These are phyloP conservation scores for Russula sp. DNA, from an alignment of 768 basidiomycete genomes.

Conservation along the genomic window DNA sequence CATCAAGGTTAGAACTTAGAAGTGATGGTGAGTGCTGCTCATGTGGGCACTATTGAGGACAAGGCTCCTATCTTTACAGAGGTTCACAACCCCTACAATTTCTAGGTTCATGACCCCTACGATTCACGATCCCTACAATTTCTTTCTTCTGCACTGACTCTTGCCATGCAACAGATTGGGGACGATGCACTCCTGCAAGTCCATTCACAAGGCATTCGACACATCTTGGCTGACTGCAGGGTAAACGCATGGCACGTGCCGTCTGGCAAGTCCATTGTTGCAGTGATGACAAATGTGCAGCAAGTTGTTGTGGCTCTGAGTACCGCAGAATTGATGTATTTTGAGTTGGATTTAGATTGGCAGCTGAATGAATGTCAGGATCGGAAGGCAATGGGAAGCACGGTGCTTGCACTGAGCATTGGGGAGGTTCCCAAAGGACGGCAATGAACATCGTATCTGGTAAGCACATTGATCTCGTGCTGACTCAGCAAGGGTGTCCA, in stretches of 20 bases:
- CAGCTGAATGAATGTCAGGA: conserved; percentile 98
- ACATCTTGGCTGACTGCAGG: conserved; percentile 83
- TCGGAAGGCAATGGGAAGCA: conserved; percentile 93
- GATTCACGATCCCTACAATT: too few relatives aligned
- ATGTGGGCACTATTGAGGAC: not conserved
- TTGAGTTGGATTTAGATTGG: conserved; percentile 93
- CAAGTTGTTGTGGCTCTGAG: conserved; percentile 95
- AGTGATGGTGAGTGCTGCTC: conserved; percentile 61
- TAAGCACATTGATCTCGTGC: conserved; percentile 35
- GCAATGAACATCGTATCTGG: conserved; percentile 87
- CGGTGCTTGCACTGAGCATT: conserved; percentile 46
- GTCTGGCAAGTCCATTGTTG: conserved; percentile 79
- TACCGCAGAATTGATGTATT: conserved; percentile 96
- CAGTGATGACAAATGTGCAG: conserved; percentile 80
- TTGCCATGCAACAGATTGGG: conserved; percentile 97
- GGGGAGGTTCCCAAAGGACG: too few relatives aligned
- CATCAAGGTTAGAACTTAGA: conserved; percentile 60
- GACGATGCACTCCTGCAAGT: conserved; percentile 92
- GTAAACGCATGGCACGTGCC: conserved; percentile 98
- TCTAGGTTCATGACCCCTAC: too few relatives aligned
- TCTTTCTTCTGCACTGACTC: conserved; percentile 90
- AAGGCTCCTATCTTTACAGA: conserved; percentile 43
- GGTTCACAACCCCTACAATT: conserved; percentile 90
- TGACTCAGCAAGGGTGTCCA: too few relatives aligned
- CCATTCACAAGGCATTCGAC: conserved; percentile 89